Percentiles rank a stretch among this genome's conserved stretches.
These are phyloP conservation scores for Lophiostoma macrostomum DNA, from an alignment of 495 filamentous ascomycete species.

Conservation along the genomic window DNA sequence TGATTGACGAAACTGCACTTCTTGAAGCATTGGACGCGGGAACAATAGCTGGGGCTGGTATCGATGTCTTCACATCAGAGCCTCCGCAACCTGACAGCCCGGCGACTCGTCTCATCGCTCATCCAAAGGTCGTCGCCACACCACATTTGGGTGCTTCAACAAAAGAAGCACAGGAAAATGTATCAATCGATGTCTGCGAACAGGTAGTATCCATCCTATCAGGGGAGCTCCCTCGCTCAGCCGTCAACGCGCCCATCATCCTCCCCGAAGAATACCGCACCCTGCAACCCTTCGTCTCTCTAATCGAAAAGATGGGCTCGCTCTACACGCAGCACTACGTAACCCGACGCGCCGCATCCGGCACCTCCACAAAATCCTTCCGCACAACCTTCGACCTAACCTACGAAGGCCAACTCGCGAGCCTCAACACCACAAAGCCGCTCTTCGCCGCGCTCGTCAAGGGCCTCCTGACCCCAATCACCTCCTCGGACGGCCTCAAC, in stretches of 20 bases:
- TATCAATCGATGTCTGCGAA: constrained; percentile 68
- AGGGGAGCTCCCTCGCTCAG: constrained; percentile 63
- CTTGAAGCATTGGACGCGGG: constrained; percentile 63
- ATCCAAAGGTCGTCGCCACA: constrained; percentile 64
- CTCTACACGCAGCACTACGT: constrained; percentile 69
- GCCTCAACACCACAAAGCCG: constrained; percentile 62
- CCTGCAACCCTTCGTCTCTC: constrained; percentile 64
- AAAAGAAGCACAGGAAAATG: constrained; percentile 74
- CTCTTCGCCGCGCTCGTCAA: constrained; percentile 69
- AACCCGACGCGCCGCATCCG: constrained; percentile 24
- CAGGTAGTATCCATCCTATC: constrained; percentile 66
- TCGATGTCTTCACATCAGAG: constrained; percentile 74
- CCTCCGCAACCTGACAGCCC: constrained; percentile 54
- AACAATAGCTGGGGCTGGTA: constrained; percentile 65
- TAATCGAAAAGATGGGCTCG: constrained; percentile 67
- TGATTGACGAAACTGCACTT: constrained; percentile 69
- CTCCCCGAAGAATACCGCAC: constrained; percentile 68
- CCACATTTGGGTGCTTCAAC: constrained; percentile 72
- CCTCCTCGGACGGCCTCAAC: constrained; percentile 55
- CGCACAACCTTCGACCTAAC: constrained; percentile 64
- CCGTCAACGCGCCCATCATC: constrained; percentile 71
- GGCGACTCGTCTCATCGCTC: constrained; percentile 54
- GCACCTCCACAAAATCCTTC: constrained; percentile 21
- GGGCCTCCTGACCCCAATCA: constrained; percentile 60
- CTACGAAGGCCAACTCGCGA: constrained; percentile 64